Evolutionary conservation across 2,329 filamentous ascomycete species (phyloP), one percentile per base, ranked within the genome.

Genomic region (Dothistroma septosporum): DNA sequence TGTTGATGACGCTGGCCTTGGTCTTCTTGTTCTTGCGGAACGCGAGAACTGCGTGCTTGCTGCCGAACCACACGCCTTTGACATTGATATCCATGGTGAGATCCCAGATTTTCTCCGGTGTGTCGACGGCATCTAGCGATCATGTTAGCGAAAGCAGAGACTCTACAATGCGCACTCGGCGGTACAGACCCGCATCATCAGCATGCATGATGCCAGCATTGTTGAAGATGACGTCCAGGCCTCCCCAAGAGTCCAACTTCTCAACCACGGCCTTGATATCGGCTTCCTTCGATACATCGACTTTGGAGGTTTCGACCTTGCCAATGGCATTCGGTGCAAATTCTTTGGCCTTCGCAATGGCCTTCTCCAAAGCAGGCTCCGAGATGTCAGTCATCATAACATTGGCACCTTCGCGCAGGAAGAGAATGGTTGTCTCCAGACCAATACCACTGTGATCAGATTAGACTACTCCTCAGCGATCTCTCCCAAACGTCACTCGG

Each of bases 201-300:
- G 86, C 87, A 79, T 96, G 92, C 92, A 97, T 97, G 76, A 97
- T 97, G 58, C 92, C 92, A 24, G 92, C 92, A 76, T 97, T 97
- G 85, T 97, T 97, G 86, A 96, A 97, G 70, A 96, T 90, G 73
- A 96, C 82, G 75, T 97, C 92, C 2, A 94, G 78, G 49, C 92
- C 92, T 72, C 92, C 92, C 89, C 90, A 95, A 60, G 84, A 74
- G 76, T 97, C 92, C 60, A 93, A 79, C 10, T 83, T 78, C 68
- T 90, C 88, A 56, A 96, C 82, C 74, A 89, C 85, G 59, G 86
- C 85, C 71, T 91, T 79, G 33, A 97, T 86, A 59, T 94, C 85
- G 62, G 83, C 76, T 75, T 97, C 92, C 72, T 92, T 92, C 74
- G 90, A 92, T 58, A 97, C 92, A 73, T 97, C 92, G 77, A 86